These are phyloP conservation scores for Crotalaria pallida DNA, from an alignment of 306 rosid species.

Conservation along the genomic window DNA sequence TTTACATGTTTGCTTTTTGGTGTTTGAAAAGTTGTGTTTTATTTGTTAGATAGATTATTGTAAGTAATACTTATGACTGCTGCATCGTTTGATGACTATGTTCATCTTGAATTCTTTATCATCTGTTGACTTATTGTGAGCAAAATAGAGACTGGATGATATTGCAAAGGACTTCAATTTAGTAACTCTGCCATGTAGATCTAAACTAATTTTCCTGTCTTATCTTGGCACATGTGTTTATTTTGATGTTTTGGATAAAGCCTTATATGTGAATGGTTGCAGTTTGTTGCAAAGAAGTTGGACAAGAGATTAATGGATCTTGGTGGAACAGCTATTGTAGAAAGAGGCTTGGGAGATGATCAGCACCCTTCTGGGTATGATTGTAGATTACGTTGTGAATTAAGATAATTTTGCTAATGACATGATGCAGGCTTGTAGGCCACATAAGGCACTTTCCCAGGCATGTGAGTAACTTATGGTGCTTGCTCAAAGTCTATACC, in stretches of 20 bases:
- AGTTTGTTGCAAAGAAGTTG: conserved; percentile 96
- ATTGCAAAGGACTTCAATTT: neutral
- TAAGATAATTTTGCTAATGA: neutral
- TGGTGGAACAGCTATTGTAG: conserved; percentile 64
- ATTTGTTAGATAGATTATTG: neutral
- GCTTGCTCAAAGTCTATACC: too few relatives aligned
- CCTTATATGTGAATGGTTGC: conserved; percentile 13
- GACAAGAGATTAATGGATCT: conserved; percentile 84
- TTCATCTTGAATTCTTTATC: neutral
- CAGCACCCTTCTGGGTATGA: conserved; percentile 92
- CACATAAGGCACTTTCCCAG: too few relatives aligned
- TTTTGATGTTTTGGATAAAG: conserved; percentile 17
- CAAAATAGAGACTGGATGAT: neutral
- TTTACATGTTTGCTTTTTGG: neutral
- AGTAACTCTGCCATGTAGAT: neutral
- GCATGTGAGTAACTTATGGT: too few relatives aligned
- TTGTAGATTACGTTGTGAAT: neutral
- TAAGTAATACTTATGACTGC: neutral
- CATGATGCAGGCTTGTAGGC: too few relatives aligned
- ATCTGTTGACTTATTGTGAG: neutral
- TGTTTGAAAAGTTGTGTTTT: neutral
- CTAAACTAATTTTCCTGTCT: neutral
- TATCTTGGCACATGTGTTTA: conserved; percentile 1
- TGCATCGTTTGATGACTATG: neutral
- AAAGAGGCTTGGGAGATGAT: conserved; percentile 92